Conservation (phyloP, 352 stramenopile genomes). For the Phytophthora citrophthora region DNA sequence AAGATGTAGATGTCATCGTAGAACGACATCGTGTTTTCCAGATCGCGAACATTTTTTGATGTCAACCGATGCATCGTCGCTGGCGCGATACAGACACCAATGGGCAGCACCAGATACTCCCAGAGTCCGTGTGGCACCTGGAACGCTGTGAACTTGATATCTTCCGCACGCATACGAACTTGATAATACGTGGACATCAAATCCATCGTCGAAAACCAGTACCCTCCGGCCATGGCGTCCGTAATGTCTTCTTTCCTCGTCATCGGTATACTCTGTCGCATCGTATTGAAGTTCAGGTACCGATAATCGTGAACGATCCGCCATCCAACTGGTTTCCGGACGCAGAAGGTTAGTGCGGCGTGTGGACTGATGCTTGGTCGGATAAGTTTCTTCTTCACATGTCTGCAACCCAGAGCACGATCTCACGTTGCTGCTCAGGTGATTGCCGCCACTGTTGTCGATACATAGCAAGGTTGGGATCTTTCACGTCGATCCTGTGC, state of each 20-base stretch:
- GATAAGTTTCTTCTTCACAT: slow-evolving; percentile 4
- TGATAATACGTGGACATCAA: slow-evolving; percentile 28
- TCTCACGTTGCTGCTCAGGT: slow-evolving; percentile 18
- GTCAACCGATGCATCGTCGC: slow-evolving; percentile 8
- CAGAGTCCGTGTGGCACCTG: too few species aligned
- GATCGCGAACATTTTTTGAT: not conserved
- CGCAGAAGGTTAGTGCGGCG: slow-evolving; percentile 17
- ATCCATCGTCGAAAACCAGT: slow-evolving; percentile 22
- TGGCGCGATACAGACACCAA: not conserved
- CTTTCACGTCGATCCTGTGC: slow-evolving; percentile 4
- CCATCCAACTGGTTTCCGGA: slow-evolving; percentile 9
- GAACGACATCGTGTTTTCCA: slow-evolving; percentile 10
- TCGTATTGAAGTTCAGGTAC: slow-evolving; percentile 3
- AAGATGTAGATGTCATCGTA: slow-evolving; percentile 19
- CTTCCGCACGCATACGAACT: slow-evolving; percentile 20
- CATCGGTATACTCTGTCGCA: not conserved
- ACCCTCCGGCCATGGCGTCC: not conserved
- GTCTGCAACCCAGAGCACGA: not conserved
- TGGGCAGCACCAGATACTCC: too few species aligned
- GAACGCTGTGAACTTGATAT: too few species aligned
- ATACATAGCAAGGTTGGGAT: slow-evolving; percentile 3
- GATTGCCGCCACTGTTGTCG: slow-evolving; percentile 12
- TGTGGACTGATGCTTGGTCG: slow-evolving; percentile 11
- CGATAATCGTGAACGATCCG: slow-evolving; percentile 1
- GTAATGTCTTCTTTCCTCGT: not conserved